Evolutionary conservation across 345 rosid species (phyloP).

Genomic region (Eucalyptus caleyi): DNA sequence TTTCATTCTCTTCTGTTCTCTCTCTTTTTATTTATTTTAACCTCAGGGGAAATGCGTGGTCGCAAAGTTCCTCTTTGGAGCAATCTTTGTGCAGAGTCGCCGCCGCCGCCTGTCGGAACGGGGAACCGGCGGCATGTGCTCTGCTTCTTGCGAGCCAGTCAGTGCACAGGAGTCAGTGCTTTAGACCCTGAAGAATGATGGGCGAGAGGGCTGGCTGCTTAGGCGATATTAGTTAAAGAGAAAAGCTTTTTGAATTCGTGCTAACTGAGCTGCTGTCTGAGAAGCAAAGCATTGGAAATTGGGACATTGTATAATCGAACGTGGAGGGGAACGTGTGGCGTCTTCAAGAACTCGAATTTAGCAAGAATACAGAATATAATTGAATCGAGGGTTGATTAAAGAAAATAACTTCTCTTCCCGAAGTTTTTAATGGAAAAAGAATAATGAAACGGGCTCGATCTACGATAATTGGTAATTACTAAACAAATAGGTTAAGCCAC

Average conservation of each 20-base stretch:
- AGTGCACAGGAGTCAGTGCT: neutral
- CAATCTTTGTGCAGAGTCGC: neutral
- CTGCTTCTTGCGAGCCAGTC: neutral
- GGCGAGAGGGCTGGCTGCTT: neutral
- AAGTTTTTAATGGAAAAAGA: neutral
- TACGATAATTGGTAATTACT: neutral
- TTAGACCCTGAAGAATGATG: neutral
- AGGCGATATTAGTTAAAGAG: neutral
- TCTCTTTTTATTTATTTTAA: neutral
- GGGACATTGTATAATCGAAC: neutral
- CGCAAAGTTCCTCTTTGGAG: neutral
- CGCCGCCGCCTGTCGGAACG: neutral
- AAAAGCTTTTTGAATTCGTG: neutral
- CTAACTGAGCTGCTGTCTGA: neutral
- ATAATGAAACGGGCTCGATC: neutral
- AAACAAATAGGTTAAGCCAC: neutral
- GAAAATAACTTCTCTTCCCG: neutral
- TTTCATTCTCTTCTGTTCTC: neutral
- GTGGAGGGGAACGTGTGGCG: neutral
- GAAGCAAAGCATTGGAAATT: neutral
- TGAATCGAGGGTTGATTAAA: neutral
- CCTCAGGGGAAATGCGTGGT: neutral
- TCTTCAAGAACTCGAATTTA: neutral
- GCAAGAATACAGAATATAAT: neutral
- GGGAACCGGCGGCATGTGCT: neutral